Evolutionary conservation across 352 stramenopile species (phyloP), one percentile per base, ranked within the genome.

Genomic region (Globisporangium splendens): DNA sequence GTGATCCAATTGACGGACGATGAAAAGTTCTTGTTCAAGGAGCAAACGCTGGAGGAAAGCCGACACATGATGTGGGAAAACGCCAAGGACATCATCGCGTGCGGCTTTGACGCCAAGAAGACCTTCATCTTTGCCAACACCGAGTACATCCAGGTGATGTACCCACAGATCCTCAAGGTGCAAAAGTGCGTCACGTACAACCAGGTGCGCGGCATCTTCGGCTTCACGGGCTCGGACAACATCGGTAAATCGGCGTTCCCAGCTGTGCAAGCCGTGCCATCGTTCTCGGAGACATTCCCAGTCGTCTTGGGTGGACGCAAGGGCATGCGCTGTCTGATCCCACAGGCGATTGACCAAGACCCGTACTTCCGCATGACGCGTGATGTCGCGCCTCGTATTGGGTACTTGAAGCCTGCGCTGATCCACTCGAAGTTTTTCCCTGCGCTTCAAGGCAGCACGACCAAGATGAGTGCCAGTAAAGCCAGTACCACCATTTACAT

Each of bases 361-460:
- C 95, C 95, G 57, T 98, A 98, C 80, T 98, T 98, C 86, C 91
- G 96, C 47, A 98, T 98, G 91, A 99, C 98, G 44, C 89, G 98
- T 46, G 98, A 99, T 72, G 93, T 99, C 20, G 98, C 98, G 3
- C 96, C 98, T 13, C 97, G 98, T 50, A 89, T 99, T 48, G 96
- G 96, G 39, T 97, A 96, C 61, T 67, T 92, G 47, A 98, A 98
- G 75, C 97, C 98, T 15, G 91, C 97, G 12, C 86, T 99, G 35
- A 98, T 99, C 62, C 97, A 99, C 80, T 99, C 95, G 62, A 99
- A 99, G 73, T 99, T 99, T 73, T 99, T 99, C 80, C 98, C 98
- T 3, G 96, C 97, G 5, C 82, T 99, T 8, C 95, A 99, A 77
- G 97, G 96, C 43, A 86, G 79, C 66, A 84, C 85, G 43, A 98